A percentile compares a stretch with the other conserved stretches of the same genome.
phyloP scores from a whole-genome alignment of 495 filamentous ascomycete genomes.

The Penicillium angulare region DNA sequence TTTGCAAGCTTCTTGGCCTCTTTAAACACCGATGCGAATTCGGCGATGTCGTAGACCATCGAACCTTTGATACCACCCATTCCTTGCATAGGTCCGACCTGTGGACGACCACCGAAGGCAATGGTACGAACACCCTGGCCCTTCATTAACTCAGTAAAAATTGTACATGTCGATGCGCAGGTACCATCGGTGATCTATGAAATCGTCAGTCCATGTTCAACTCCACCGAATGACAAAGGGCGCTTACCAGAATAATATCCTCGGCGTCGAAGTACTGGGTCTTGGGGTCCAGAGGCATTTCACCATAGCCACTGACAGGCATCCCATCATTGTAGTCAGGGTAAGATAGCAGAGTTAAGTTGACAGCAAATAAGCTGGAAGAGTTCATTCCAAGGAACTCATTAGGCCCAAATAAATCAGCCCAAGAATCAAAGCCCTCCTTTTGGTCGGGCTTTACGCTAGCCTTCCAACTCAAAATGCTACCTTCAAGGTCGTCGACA shows the following conservation, averaged over 20 bases:
- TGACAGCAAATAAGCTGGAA: conserved; percentile 20
- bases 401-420: conserved; percentile 44
- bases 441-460: conserved; percentile 18
- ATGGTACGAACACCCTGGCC: conserved; percentile 48
- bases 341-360: conserved; percentile 1
- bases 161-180: conserved; percentile 50
- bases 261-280: not conserved
- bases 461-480: not conserved
- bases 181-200: conserved; percentile 42
- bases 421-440: conserved; percentile 49
- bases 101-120: conserved; percentile 47
- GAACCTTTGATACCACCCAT: conserved; percentile 36
- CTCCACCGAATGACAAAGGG: too few relatives aligned
- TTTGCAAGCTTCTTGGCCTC: not conserved
- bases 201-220: too few relatives aligned
- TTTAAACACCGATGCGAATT: not conserved
- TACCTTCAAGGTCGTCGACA: not conserved
- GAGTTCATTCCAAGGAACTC: conserved; percentile 40
- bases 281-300: not conserved
- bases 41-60: conserved; percentile 1
- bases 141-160: conserved; percentile 56
- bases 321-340: too few relatives aligned
- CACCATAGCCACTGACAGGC: conserved; percentile 1
- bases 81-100: conserved; percentile 42
- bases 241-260: conserved; percentile 5